Conservation (phyloP, 179 eudicot genomes). For the Sideroxylon spinosum region DNA sequence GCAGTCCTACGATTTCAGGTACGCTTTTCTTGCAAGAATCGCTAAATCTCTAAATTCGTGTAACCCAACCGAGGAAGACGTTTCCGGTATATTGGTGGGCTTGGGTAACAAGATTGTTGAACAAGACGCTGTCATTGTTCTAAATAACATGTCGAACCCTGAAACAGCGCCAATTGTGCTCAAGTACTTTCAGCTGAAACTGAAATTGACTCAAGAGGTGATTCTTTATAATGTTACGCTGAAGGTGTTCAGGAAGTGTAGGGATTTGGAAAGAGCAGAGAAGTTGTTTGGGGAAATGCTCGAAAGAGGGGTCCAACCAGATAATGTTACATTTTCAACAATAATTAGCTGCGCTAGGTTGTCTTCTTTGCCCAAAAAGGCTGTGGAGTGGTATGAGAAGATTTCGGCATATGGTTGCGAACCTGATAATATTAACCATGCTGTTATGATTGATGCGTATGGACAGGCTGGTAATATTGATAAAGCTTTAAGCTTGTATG, state of each 20-base stretch:
- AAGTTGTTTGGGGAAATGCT: conserved; percentile 74
- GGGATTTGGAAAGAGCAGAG: conserved; percentile 56
- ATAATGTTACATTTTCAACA: conserved; percentile 81
- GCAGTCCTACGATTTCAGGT: conserved; percentile 53
- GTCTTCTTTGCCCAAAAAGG: conserved; percentile 52
- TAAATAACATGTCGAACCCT: conserved; percentile 62
- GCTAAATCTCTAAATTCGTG: conserved; percentile 49
- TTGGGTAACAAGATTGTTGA: conserved; percentile 43
- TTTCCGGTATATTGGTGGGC: conserved; percentile 27
- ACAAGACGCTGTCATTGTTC: conserved; percentile 64
- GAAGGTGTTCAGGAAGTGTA: conserved; percentile 64
- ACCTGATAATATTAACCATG: conserved; percentile 73
- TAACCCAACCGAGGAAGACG: conserved; percentile 34
- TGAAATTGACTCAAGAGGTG: conserved; percentile 36
- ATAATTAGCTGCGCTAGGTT: conserved; percentile 74
- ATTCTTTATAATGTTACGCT: conserved; percentile 74
- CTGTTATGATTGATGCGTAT: conserved; percentile 85
- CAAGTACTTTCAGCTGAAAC: conserved; percentile 35
- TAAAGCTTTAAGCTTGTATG: conserved; percentile 73
- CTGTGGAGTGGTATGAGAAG: conserved; percentile 81
- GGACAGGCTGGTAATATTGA: conserved; percentile 70
- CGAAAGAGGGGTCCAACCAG: conserved; percentile 57
- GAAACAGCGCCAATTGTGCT: conserved; percentile 43
- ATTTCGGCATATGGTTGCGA: conserved; percentile 58
- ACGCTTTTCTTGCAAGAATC: conserved; percentile 43